Evolutionary conservation across 768 basidiomycete genomes (phyloP), one percentile per base, ranked within the genome.

Genomic region (Psilocybe subaeruginosa): DNA sequence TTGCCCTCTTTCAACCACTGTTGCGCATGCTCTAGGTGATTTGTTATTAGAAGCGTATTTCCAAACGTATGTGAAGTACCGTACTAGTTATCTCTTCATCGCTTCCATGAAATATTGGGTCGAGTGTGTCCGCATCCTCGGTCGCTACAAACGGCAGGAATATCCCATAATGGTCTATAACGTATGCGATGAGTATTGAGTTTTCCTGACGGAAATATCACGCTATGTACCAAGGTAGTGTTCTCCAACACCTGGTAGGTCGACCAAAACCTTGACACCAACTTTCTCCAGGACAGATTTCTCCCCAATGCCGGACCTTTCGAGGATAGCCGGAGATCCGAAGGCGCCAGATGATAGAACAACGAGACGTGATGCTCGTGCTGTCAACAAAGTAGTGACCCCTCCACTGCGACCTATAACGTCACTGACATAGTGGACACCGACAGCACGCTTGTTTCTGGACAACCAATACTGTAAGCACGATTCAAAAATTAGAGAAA

Each of bases 181-280:
- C 19, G 27, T 47, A 35, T n/a, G 4, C 14, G 27, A 14, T 29
- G n/a, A 37, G 1, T 19, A 37, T 23, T 35, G 30, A 29, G 46
- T 17, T 33, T 30, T 1, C n/a, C 29, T 43, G 19, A 7, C 16
- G 8, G 37, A 19, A 8, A 2, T 5, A 37, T n/a, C 1, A 27
- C 14, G 17, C 23, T 8, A 56, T 68, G 41, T 54, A 82, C 85
- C 86, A 64, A 81, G 78, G 55, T 83, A 85, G 63, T 91, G 84
- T 68, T 89, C 87, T 9, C 92, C 92, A 0, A 95, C 92, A 16
- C 88, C 88, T 1, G 90, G 89, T 12, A 93, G 81, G 56, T 91
- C 85, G 12, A 90, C 78, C 29, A 85, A 53, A 60, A 78, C 76
- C 6, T 73, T 65, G 33, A 93, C 81, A 9, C 77, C 78, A 55